Conservation (phyloP, 805 yeast species). For the Phaffomyces opuntiae region DNA sequence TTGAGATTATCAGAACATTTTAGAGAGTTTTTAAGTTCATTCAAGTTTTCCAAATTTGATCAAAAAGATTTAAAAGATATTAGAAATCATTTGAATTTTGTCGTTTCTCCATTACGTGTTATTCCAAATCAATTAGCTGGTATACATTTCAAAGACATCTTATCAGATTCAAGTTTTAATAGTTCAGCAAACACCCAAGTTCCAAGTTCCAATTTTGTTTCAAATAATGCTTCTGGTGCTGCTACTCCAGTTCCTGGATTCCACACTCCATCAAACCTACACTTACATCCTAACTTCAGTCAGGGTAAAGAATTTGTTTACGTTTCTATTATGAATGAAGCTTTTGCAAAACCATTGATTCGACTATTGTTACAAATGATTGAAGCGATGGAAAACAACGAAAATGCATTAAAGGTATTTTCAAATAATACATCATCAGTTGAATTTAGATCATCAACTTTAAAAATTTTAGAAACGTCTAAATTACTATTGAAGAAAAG, state of each 20-base stretch:
- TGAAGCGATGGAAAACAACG: slow-evolving; percentile 20
- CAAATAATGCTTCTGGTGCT: slow-evolving; percentile 18
- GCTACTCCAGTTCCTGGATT: slow-evolving; percentile 30
- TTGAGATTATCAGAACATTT: slow-evolving; percentile 32
- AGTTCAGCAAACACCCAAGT: slow-evolving; percentile 1
- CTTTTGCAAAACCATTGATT: slow-evolving; percentile 26
- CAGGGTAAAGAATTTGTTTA: slow-evolving; percentile 17
- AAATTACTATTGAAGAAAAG: slow-evolving; percentile 21
- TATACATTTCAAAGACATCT: slow-evolving; percentile 7
- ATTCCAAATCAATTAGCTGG: slow-evolving; percentile 25
- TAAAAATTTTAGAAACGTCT: slow-evolving; percentile 9
- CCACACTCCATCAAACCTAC: not conserved
- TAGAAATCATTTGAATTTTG: slow-evolving; percentile 36
- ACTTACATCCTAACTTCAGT: slow-evolving; percentile 3
- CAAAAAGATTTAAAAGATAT: slow-evolving; percentile 27
- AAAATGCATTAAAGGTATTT: slow-evolving; percentile 1
- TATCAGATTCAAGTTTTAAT: not conserved
- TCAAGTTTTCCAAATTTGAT: slow-evolving; percentile 29
- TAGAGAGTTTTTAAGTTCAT: slow-evolving; percentile 37
- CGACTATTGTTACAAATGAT: slow-evolving; percentile 28
- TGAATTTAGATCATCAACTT: not conserved
- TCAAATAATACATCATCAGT: not conserved
- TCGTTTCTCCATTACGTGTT: slow-evolving; percentile 33
- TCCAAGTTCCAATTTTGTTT: not conserved
- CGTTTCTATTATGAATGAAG: slow-evolving; percentile 24